Base-by-base conservation (phyloP, 345 rosid species). In the Sisymbrium altissimum region DNA sequence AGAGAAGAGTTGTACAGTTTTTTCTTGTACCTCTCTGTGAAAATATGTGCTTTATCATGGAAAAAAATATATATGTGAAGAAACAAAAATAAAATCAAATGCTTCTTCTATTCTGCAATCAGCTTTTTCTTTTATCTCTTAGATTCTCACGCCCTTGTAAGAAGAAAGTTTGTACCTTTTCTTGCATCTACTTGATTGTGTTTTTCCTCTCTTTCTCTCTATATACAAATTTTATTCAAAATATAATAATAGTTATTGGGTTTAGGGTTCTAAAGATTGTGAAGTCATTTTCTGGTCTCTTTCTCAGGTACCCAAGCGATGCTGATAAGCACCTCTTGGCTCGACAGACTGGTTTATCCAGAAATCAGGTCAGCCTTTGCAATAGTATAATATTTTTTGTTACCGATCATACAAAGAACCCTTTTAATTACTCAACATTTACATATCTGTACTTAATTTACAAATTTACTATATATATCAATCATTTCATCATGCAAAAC, bases 221-320 rank as follows among this genome's bases (percentile, higher is more conserved):
- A 49, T 32, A 49, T 53, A 46, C n/a, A 40, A 17, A n/a, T 23
- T 55, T 69, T 30, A 58, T 55, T 70, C 14, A 29, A 38, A 43
- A 25, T 59, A 25, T 59, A 13, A 30, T 65, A 44, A 70, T 7
- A 13, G 44, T 68, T 39, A 19, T 71, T 63, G 53, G 61, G 53
- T 64, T 77, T 70, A 71, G 76, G 80, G 76, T 52, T 58, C 71
- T 62, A 39, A 62, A 40, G 65, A 62, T 65, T 80, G 84, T 85
- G 81, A 85, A 80, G 92, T 87, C 97, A 78, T 84, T 89, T 86
- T 89, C 89, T 89, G 86, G 85, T 88, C 86, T 81, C 77, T 81
- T 83, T 88, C 88, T 88, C 99, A 95, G 99, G 97, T 95, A 95
- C 71, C 99, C 99, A 84, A 92, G 97, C 80, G 99, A 95, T 81